These are phyloP conservation scores for Penicillium alfredii DNA, from an alignment of 495 filamentous ascomycete genomes.

Conservation along the genomic window DNA sequence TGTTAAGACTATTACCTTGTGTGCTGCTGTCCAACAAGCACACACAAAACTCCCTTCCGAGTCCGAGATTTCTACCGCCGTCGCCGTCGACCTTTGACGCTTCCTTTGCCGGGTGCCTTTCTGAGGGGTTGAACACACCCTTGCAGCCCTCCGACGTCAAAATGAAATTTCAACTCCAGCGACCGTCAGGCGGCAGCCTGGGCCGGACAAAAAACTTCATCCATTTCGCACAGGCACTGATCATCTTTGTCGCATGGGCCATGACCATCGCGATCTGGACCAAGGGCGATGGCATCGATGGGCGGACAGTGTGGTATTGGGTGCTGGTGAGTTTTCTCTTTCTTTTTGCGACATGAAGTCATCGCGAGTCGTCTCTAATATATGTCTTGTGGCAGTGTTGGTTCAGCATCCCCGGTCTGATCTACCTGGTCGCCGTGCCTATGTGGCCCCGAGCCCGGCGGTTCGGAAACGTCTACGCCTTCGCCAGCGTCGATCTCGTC, in stretches of 20 bases:
- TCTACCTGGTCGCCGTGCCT: conserved; percentile 79
- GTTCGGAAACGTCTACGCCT: conserved; percentile 76
- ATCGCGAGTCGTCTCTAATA: conserved; percentile 12
- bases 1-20: not conserved
- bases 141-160: conserved; percentile 15
- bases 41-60: too few relatives aligned
- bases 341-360: not conserved
- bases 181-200: conserved; percentile 32
- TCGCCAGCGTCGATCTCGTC: conserved; percentile 65
- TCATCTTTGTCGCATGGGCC: conserved; percentile 65
- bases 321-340: conserved; percentile 55
- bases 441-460: conserved; percentile 75
- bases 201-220: conserved; percentile 44
- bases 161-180: conserved; percentile 30
- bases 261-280: conserved; percentile 71
- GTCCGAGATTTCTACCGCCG: too few relatives aligned
- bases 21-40: conserved; percentile 1
- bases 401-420: conserved; percentile 71
- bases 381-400: conserved; percentile 59
- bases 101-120: conserved; percentile 7
- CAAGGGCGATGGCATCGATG: conserved; percentile 55
- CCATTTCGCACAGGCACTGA: conserved; percentile 53
- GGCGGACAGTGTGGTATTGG: conserved; percentile 69
- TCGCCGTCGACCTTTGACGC: too few relatives aligned
- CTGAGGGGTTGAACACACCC: conserved; percentile 17